Base-by-base conservation (phyloP, 306 rosid species). In the Echinosophora koreensis region DNA sequence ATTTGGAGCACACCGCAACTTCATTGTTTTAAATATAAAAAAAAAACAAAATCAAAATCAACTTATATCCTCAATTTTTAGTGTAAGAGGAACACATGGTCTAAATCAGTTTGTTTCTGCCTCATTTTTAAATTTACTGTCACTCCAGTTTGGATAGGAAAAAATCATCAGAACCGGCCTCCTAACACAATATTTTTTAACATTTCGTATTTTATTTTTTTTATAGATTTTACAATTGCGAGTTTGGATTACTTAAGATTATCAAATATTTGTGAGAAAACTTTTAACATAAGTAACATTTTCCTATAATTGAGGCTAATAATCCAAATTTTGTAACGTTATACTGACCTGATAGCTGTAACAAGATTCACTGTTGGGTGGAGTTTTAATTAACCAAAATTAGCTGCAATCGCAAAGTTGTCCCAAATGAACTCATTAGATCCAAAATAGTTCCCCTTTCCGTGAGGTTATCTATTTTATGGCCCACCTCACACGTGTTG, bases 401-500 rank as follows among this genome's bases (percentile, higher is more conserved):
- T 18, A 55, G 27, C 32, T 6, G 34, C 1, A 6, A 9, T 57
- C 9, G n/a, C 35, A 11, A 27, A 27, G 7, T 28, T 22, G 22
- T 1, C 22, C 22, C 22, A 22, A 22, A 4, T 46, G 51, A 46
- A 46, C 51, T 46, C 2, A 14, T 47, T 15, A 47, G 16, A 13
- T 47, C 3, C 55, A 60, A 16, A 67, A 46, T 2, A 37, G 14
- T 49, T 34, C 5, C 49, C 42, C 66, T 44, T 49, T 38, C 57
- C 35, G 77, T 76, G 86, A 54, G 66, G 66, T 74, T 47, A 11
- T 7, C 14, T 37, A 13, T 8, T 3, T 4, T 37, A 17, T 2
- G 50, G 3, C 77, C 86, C 82, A 63, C 78, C 76, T 74, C 84
- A 71, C 91, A 84, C 89, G 86, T 86, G 87, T 79, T 82, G 37